These are phyloP conservation scores for Colletotrichum camelliae DNA, from an alignment of 2,329 filamentous ascomycete genomes.

Conservation along the genomic window DNA sequence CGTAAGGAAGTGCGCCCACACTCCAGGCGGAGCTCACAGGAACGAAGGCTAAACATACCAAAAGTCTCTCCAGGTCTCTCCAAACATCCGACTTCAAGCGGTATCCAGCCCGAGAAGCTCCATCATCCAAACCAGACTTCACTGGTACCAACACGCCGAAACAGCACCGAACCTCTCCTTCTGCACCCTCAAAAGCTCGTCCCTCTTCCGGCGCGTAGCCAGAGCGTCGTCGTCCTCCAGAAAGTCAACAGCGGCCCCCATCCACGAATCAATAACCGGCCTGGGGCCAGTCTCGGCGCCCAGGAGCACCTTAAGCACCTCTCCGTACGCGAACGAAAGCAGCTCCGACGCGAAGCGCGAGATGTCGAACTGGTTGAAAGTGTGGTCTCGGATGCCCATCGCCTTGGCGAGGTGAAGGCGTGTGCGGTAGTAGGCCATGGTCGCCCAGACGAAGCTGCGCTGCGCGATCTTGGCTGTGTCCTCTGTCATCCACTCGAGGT, in stretches of 20 bases:
- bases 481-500: slow-evolving; percentile 37
- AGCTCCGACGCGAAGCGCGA: slow-evolving; percentile 31
- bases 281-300: neutral
- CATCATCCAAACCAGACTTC: neutral
- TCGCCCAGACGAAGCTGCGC: slow-evolving; percentile 34
- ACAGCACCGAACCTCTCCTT: neutral
- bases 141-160: neutral
- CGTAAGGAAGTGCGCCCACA: neutral
- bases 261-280: neutral
- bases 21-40: neutral
- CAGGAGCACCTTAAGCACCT: neutral
- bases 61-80: neutral
- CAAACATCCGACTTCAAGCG: neutral
- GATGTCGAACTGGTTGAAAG: slow-evolving; percentile 28
- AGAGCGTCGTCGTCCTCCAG: neutral
- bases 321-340: slow-evolving; percentile 32
- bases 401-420: slow-evolving; percentile 29
- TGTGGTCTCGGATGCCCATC: slow-evolving; percentile 10
- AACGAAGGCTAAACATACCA: neutral
- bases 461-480: slow-evolving; percentile 27
- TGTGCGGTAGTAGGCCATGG: slow-evolving; percentile 30
- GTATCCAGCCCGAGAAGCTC: neutral
- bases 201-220: neutral
- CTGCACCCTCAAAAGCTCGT: slow-evolving; percentile 1
- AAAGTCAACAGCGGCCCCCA: neutral